Conservation (phyloP, 2,329 filamentous ascomycete species). For the Xylogone sp. region DNA sequence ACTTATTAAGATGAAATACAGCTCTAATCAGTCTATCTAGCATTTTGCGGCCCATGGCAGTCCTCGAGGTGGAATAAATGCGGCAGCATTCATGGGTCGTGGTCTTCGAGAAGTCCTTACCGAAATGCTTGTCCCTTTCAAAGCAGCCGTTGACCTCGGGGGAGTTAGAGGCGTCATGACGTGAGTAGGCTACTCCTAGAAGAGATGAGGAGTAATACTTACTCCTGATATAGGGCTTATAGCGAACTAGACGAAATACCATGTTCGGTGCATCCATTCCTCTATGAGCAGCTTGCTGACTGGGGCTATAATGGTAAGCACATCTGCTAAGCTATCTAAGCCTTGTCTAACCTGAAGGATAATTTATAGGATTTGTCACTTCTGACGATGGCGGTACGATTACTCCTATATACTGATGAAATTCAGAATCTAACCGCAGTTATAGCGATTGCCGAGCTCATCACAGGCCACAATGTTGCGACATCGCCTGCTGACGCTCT, state of each 20-base stretch:
- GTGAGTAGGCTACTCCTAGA: conserved; percentile 9
- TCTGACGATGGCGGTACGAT: conserved; percentile 37
- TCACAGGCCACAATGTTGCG: conserved; percentile 31
- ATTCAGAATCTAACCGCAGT: background rate
- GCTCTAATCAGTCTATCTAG: conserved; percentile 8
- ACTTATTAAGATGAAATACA: conserved; percentile 11
- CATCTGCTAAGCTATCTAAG: background rate
- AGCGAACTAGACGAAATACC: conserved; percentile 39
- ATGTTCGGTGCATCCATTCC: conserved; percentile 34
- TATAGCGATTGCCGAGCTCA: background rate
- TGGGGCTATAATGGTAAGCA: conserved; percentile 33
- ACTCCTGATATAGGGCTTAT: conserved; percentile 25
- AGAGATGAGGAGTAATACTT: conserved; percentile 14
- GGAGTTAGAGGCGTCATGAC: conserved; percentile 41
- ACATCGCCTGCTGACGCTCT: conserved; percentile 35
- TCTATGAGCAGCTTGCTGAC: conserved; percentile 34
- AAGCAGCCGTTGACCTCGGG: conserved; percentile 37
- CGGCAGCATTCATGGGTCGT: conserved; percentile 39
- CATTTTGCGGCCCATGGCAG: conserved; percentile 41
- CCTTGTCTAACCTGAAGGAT: background rate
- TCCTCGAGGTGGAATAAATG: conserved; percentile 38
- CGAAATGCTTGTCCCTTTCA: conserved; percentile 39
- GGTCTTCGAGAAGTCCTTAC: conserved; percentile 39
- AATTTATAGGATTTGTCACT: conserved; percentile 30
- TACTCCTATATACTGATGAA: background rate